A percentile compares a stretch with the other conserved stretches of the same genome.
Evolutionary conservation across 768 basidiomycete genomes (phyloP).

Genomic region (Heimioporus sp.): DNA sequence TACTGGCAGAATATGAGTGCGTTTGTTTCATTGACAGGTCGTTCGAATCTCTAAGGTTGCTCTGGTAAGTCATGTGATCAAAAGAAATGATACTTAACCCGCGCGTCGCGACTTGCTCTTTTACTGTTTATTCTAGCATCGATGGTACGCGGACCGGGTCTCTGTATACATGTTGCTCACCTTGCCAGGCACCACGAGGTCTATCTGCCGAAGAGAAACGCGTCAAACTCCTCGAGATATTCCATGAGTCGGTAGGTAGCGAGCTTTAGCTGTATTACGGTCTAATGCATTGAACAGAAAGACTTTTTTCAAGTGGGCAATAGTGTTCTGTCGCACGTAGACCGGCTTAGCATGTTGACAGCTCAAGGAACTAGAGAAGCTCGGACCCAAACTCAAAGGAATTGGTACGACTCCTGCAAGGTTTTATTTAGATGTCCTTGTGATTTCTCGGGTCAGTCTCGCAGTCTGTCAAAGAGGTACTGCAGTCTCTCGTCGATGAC

Average conservation of each 20-base stretch:
- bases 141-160: constrained; percentile 17
- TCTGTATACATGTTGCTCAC: not conserved
- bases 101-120: not conserved
- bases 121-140: not conserved
- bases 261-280: not conserved
- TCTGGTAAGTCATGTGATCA: constrained; percentile 27
- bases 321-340: not conserved
- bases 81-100: not conserved
- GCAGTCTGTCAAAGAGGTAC: constrained; percentile 89
- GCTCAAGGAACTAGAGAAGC: constrained; percentile 92
- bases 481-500: constrained; percentile 86
- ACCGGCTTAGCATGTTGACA: constrained; percentile 23
- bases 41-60: too few species aligned
- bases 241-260: constrained; percentile 75
- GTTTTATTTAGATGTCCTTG: not conserved
- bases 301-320: constrained; percentile 71
- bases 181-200: constrained; percentile 70
- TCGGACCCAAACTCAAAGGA: constrained; percentile 85
- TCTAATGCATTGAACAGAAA: constrained; percentile 45
- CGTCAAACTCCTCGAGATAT: constrained; percentile 84
- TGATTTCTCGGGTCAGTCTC: constrained; percentile 50
- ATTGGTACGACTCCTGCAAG: constrained; percentile 54
- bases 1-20: constrained; percentile 26
- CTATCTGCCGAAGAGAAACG: constrained; percentile 90
- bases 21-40: constrained; percentile 16